Conservation (phyloP, 257 asterid genomes). For the Nicotiana obtusifolia region DNA sequence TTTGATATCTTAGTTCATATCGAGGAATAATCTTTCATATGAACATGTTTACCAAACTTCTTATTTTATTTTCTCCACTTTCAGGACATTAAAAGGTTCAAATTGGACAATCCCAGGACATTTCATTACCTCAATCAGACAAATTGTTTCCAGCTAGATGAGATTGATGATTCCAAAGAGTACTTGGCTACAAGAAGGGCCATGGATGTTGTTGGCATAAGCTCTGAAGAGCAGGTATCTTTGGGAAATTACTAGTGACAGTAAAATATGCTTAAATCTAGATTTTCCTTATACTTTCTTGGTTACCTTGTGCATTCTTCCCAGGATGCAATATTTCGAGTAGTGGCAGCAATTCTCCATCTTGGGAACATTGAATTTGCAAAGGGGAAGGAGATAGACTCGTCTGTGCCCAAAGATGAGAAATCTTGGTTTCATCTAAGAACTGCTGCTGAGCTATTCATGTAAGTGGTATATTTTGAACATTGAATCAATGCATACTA, state of each 20-base stretch:
- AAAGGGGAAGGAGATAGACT: constrained; percentile 85
- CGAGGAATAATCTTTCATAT: constrained; percentile 7
- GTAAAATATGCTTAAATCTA: background rate
- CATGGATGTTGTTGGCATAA: constrained; percentile 97
- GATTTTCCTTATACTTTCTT: background rate
- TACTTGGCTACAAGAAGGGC: constrained; percentile 84
- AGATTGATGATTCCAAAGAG: constrained; percentile 80
- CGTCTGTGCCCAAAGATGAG: constrained; percentile 95
- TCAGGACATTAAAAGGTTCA: constrained; percentile 75
- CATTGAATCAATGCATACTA: background rate
- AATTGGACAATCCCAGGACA: constrained; percentile 76
- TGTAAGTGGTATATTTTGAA: constrained; percentile 38
- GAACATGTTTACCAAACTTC: background rate
- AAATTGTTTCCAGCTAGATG: constrained; percentile 75
- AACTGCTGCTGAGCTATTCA: constrained; percentile 90
- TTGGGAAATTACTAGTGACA: background rate
- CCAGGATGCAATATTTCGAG: constrained; percentile 95
- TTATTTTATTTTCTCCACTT: constrained; percentile 16
- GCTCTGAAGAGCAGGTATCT: constrained; percentile 79
- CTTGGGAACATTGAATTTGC: constrained; percentile 92
- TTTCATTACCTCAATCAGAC: constrained; percentile 95
- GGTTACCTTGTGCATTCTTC: constrained; percentile 4
- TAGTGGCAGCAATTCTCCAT: constrained; percentile 94
- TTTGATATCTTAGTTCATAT: background rate
- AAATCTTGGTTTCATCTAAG: constrained; percentile 82